Evolutionary conservation across 2,329 filamentous ascomycete species (phyloP).

Genomic region (Fusarium brachygibbosum): DNA sequence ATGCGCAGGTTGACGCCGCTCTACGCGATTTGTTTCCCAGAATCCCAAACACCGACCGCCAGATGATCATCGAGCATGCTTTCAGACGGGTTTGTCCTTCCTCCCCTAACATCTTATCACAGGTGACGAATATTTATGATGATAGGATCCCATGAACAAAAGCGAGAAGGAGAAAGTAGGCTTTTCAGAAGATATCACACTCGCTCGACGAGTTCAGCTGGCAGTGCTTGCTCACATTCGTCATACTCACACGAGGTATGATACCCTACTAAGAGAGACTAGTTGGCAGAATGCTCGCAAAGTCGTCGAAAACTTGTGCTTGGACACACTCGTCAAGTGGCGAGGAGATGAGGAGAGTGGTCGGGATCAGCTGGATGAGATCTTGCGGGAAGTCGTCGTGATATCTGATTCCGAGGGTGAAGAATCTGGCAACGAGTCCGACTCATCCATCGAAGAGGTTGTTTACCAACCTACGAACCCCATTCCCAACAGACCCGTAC

Average conservation of each 20-base stretch:
- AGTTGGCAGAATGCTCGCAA: conserved; percentile 71
- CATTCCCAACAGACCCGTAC: conserved; percentile 21
- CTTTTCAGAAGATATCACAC: conserved; percentile 66
- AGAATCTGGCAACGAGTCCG: conserved; percentile 56
- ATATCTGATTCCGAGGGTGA: conserved; percentile 72
- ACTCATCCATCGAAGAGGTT: conserved; percentile 51
- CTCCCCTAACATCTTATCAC: conserved; percentile 2
- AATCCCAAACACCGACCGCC: conserved; percentile 74
- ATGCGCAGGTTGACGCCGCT: conserved; percentile 72
- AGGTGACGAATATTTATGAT: conserved; percentile 34
- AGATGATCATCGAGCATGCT: conserved; percentile 72
- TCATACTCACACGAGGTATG: conserved; percentile 76
- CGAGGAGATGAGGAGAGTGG: conserved; percentile 78
- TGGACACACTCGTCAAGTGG: conserved; percentile 78
- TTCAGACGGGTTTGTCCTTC: conserved; percentile 69
- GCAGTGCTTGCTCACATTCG: conserved; percentile 76
- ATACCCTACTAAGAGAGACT: conserved; percentile 70
- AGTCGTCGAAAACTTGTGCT: conserved; percentile 70
- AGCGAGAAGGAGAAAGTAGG: conserved; percentile 70
- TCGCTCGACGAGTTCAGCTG: conserved; percentile 73
- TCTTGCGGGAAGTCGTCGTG: conserved; percentile 74
- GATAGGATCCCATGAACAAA: conserved; percentile 64
- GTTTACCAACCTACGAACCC: conserved; percentile 24
- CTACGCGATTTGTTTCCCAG: conserved; percentile 74
- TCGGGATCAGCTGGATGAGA: conserved; percentile 75